phyloP scores from a whole-genome alignment of 2,329 filamentous ascomycete genomes.

The Phoma sp. region DNA sequence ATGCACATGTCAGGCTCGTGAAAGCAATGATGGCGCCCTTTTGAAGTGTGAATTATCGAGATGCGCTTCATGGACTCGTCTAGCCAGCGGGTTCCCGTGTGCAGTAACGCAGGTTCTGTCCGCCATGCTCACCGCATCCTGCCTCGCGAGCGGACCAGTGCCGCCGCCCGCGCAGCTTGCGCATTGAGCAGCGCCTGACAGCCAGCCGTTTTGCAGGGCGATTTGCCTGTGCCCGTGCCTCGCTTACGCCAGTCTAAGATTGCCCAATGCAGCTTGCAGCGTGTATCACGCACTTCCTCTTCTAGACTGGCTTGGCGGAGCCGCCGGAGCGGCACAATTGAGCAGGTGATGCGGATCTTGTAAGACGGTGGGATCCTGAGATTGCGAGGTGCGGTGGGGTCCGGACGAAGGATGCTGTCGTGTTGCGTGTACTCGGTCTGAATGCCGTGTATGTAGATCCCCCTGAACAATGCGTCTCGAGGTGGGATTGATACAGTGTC shows the following conservation, averaged over 20 bases:
- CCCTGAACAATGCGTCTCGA: constrained; percentile 6
- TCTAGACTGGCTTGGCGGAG: constrained; percentile 27
- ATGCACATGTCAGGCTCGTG: background rate
- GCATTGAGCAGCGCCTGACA: too few relatives aligned
- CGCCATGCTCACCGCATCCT: background rate
- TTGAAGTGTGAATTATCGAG: too few relatives aligned
- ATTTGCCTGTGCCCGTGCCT: background rate
- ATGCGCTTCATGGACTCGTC: too few relatives aligned
- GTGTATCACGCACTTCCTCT: constrained; percentile 17
- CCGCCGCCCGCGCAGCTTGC: too few relatives aligned
- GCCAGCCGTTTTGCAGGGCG: too few relatives aligned
- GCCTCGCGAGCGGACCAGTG: too few relatives aligned
- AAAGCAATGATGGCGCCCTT: too few relatives aligned
- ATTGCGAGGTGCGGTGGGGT: constrained; percentile 8
- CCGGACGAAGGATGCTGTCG: constrained; percentile 11
- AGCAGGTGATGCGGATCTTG: background rate
- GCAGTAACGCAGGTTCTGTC: background rate
- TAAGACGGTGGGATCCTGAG: background rate
- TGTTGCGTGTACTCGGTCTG: background rate
- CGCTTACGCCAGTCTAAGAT: background rate
- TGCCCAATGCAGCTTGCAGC: constrained; percentile 5
- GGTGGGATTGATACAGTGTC: background rate
- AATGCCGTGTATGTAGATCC: constrained; percentile 3
- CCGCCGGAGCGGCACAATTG: constrained; percentile 10
- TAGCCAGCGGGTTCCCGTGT: background rate